These are phyloP conservation scores for Tolypocladium pustulatum DNA, from an alignment of 2,329 filamentous ascomycete species.

Conservation along the genomic window DNA sequence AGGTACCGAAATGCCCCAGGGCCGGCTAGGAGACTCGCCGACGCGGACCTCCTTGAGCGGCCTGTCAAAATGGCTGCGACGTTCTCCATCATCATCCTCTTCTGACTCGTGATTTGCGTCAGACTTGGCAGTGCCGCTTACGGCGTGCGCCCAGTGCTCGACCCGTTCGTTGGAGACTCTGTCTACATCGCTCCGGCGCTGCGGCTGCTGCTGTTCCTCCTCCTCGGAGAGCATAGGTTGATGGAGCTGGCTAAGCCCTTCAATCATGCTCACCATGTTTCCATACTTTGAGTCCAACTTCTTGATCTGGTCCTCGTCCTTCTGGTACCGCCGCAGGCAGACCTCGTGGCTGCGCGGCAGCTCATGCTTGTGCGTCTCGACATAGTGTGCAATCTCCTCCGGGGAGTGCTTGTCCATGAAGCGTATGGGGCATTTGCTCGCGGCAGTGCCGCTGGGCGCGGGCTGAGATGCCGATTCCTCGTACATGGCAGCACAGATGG, in stretches of 20 bases:
- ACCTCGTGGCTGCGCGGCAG: slow-evolving; percentile 88
- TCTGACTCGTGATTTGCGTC: slow-evolving; percentile 27
- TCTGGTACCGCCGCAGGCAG: slow-evolving; percentile 82
- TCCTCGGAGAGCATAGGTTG: slow-evolving; percentile 67
- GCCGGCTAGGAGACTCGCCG: slow-evolving; percentile 83
- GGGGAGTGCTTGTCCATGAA: slow-evolving; percentile 87
- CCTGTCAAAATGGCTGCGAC: slow-evolving; percentile 70
- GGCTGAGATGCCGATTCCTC: slow-evolving; percentile 47
- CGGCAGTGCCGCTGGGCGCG: slow-evolving; percentile 37
- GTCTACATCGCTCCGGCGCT: slow-evolving; percentile 32
- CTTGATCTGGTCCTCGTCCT: slow-evolving; percentile 72
- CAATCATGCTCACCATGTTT: slow-evolving; percentile 87
- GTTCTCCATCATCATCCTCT: slow-evolving; percentile 38
- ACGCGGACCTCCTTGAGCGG: slow-evolving; percentile 83
- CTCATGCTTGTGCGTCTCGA: slow-evolving; percentile 92
- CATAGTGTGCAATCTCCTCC: slow-evolving; percentile 86
- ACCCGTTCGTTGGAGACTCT: slow-evolving; percentile 59
- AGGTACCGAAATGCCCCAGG: slow-evolving; percentile 85
- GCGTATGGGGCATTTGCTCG: slow-evolving; percentile 76
- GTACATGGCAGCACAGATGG: slow-evolving; percentile 54
- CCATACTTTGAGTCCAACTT: slow-evolving; percentile 93
- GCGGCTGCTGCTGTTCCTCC: slow-evolving; percentile 28
- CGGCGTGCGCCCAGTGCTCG: slow-evolving; percentile 74
- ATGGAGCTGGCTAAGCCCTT: slow-evolving; percentile 78
- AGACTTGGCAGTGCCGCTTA: slow-evolving; percentile 43